A percentile compares a stretch with the other conserved stretches of the same genome.
Evolutionary conservation across 2,329 filamentous ascomycete genomes (phyloP).

Genomic region (Microdochium paspali): DNA sequence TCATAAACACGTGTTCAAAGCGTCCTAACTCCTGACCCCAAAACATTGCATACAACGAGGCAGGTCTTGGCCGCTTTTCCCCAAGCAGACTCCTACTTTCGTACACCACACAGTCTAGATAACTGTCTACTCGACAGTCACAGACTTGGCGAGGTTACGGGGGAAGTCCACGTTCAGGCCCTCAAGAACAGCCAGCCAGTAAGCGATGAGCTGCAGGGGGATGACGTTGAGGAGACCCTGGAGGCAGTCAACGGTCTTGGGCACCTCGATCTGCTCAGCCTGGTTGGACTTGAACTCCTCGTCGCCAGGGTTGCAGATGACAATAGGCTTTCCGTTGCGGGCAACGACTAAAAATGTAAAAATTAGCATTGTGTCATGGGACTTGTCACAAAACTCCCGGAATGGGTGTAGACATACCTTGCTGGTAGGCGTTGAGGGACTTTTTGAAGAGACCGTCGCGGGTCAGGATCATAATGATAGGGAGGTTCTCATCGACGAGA

Average conservation of each 20-base stretch:
- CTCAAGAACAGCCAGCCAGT: slow-evolving; percentile 96
- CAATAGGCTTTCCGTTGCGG: slow-evolving; percentile 89
- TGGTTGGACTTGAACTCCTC: slow-evolving; percentile 80
- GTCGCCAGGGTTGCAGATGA: slow-evolving; percentile 91
- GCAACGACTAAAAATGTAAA: slow-evolving; percentile 64
- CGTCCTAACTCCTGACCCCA: not conserved
- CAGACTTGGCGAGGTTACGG: slow-evolving; percentile 96
- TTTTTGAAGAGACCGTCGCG: slow-evolving; percentile 95
- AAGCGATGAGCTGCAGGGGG: slow-evolving; percentile 93
- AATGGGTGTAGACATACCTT: slow-evolving; percentile 47
- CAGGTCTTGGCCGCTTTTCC: not conserved
- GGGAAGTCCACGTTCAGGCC: slow-evolving; percentile 98
- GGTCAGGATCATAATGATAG: slow-evolving; percentile 99
- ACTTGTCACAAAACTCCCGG: not conserved
- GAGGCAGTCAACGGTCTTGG: slow-evolving; percentile 86
- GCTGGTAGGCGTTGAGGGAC: slow-evolving; percentile 98
- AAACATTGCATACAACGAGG: not conserved
- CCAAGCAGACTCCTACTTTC: not conserved
- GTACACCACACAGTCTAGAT: not conserved
- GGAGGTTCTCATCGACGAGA: slow-evolving; percentile 93
- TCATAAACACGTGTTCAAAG: not conserved
- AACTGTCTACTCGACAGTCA: slow-evolving; percentile 81
- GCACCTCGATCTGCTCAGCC: slow-evolving; percentile 96
- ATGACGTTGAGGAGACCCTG: slow-evolving; percentile 98
- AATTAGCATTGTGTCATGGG: not conserved